Base-by-base conservation (phyloP, 805 yeast species). In the Candida gorgasii region DNA sequence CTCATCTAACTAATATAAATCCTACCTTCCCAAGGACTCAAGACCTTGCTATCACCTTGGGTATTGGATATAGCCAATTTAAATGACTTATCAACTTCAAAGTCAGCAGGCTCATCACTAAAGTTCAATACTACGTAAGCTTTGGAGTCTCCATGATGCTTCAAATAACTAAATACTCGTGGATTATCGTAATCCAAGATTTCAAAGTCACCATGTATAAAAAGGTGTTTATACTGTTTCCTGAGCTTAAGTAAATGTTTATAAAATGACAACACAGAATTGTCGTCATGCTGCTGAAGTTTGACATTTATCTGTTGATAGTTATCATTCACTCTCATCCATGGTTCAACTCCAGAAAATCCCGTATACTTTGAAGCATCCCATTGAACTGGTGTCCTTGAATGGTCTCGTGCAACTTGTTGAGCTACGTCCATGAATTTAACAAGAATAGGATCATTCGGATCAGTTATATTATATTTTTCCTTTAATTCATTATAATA, bases 301-400 rank as follows among this genome's bases (percentile, higher is more conserved):
- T 63, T 70, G 15, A 69, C 82, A 48, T 79, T 79, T 52, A 78
- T 67, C 39, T 69, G 70, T 47, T 55, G 58, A 60, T 70, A 78
- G 52, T 73, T 72, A 47, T 74, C 79, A 50, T 75, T 75, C 48
- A 73, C 72, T 46, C 66, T 61, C 61, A 72, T 76, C 83, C 84
- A 79, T 15, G 83, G 82, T 46, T 60, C 62, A 30, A 52, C 69
- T 4, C 66, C 58, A 17, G 79, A 62, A 58, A 78, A 78, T 0
- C 82, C 82, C 29, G 65, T 80, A 47, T 72, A 46, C 11, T 50
- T 62, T 1, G 67, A 49, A 40, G 55, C 55, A 45, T 67, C 69
- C 83, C 83, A 78, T 49, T 76, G 82, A 48, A 78, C 73, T 12
- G 83, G 83, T 16, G 80, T 67, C 57, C 83, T 69, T 8, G 79